Evolutionary conservation across 2,329 filamentous ascomycete species (phyloP).

Genomic region (Proliferodiscus dingleyae): DNA sequence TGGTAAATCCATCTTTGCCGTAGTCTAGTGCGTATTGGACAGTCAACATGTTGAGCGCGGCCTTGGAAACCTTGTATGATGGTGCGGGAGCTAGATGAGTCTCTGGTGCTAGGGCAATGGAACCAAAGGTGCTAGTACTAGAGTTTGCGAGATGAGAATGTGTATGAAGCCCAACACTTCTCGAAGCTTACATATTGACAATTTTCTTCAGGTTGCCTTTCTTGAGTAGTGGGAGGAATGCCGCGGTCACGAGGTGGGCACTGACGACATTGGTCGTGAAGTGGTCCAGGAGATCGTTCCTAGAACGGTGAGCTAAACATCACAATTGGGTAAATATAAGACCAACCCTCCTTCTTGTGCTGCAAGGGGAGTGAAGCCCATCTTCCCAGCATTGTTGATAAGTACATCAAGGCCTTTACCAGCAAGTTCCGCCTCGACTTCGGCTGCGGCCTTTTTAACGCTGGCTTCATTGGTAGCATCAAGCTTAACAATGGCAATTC

Average conservation of each 20-base stretch:
- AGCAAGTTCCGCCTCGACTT: slow-evolving; percentile 32
- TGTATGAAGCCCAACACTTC: too few relatives aligned
- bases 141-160: too few relatives aligned
- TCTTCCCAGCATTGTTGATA: slow-evolving; percentile 40
- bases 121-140: slow-evolving; percentile 8
- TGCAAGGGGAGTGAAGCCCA: slow-evolving; percentile 5
- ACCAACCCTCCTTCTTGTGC: slow-evolving; percentile 6
- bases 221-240: slow-evolving; percentile 16
- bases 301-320: neutral
- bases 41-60: slow-evolving; percentile 44
- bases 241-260: slow-evolving; percentile 35
- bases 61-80: slow-evolving; percentile 42
- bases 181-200: slow-evolving; percentile 19
- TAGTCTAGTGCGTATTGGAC: slow-evolving; percentile 37
- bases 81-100: slow-evolving; percentile 36
- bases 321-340: too few relatives aligned
- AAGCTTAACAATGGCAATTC: slow-evolving; percentile 34
- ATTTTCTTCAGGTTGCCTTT: slow-evolving; percentile 16
- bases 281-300: slow-evolving; percentile 26
- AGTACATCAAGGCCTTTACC: slow-evolving; percentile 42
- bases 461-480: slow-evolving; percentile 34
- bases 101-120: slow-evolving; percentile 19
- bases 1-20: slow-evolving; percentile 37
- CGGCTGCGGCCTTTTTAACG: slow-evolving; percentile 32
- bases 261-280: slow-evolving; percentile 36